Percentiles rank a stretch among this genome's conserved stretches.
Evolutionary conservation across 805 yeast species (phyloP).

Genomic region (Millerozyma miso): DNA sequence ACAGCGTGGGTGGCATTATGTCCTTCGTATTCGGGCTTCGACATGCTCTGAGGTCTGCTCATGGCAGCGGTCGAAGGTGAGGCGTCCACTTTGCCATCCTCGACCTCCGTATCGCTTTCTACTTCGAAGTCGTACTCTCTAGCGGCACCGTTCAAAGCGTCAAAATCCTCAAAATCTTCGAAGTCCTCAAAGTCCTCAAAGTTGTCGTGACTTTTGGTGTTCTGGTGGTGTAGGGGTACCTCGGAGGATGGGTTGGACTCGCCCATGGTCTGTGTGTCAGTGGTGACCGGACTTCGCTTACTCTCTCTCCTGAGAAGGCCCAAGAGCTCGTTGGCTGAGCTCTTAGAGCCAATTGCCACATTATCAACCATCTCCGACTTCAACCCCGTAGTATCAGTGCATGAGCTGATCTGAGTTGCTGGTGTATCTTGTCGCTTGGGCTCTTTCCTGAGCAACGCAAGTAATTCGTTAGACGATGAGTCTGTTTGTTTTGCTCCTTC

Average conservation of each 20-base stretch:
- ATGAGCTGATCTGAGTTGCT: not conserved
- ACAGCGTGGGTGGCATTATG: not conserved
- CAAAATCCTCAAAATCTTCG: constrained; percentile 24
- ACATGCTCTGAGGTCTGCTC: not conserved
- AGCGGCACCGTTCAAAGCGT: not conserved
- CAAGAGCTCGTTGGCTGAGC: constrained; percentile 11
- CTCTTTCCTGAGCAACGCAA: constrained; percentile 1
- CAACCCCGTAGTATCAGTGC: not conserved
- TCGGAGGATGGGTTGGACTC: not conserved
- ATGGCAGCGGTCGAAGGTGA: not conserved
- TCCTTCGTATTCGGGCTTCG: too few species aligned
- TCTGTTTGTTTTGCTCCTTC: not conserved
- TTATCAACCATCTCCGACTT: constrained; percentile 1
- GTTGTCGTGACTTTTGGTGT: constrained; percentile 13
- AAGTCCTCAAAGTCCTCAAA: constrained; percentile 33
- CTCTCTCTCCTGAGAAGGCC: constrained; percentile 12
- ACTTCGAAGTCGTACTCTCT: not conserved
- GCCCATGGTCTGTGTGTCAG: not conserved
- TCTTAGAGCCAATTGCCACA: not conserved
- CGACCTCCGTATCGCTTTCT: not conserved
- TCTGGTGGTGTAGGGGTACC: not conserved
- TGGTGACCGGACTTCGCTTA: not conserved
- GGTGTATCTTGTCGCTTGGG: not conserved
- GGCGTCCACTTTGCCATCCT: not conserved
- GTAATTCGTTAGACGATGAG: constrained; percentile 3